Evolutionary conservation across 371 early-diverging fungal species (phyloP).

Genomic region (Chytridiales sp.): DNA sequence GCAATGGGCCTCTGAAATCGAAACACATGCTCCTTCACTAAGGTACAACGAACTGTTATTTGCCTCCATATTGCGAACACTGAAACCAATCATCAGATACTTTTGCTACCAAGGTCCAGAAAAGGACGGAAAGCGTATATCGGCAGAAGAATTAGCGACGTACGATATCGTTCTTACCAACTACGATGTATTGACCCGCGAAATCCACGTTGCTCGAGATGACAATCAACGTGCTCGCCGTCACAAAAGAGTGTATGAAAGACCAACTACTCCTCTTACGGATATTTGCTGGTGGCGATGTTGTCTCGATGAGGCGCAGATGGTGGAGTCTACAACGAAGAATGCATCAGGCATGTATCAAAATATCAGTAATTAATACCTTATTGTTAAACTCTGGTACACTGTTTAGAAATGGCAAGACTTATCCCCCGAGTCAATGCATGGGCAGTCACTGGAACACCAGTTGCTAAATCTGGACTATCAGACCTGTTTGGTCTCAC

Average conservation of each 20-base stretch:
- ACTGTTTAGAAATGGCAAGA: slow-evolving; percentile 50
- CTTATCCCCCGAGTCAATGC: slow-evolving; percentile 58
- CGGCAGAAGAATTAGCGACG: slow-evolving; percentile 36
- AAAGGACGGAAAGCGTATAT: slow-evolving; percentile 10
- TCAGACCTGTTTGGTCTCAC: slow-evolving; percentile 57
- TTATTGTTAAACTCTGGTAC: background rate
- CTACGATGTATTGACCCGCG: slow-evolving; percentile 56
- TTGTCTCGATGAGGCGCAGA: slow-evolving; percentile 57
- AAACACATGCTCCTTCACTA: slow-evolving; percentile 27
- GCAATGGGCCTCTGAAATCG: slow-evolving; percentile 66
- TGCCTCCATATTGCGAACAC: slow-evolving; percentile 33
- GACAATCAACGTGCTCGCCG: slow-evolving; percentile 30
- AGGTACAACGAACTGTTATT: background rate
- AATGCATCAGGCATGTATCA: slow-evolving; percentile 33
- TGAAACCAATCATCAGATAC: background rate
- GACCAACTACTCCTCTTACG: slow-evolving; percentile 50
- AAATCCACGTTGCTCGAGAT: slow-evolving; percentile 50
- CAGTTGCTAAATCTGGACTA: slow-evolving; percentile 44
- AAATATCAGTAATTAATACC: slow-evolving; percentile 8
- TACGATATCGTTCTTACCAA: slow-evolving; percentile 62
- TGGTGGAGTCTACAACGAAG: slow-evolving; percentile 56
- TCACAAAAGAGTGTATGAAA: slow-evolving; percentile 42
- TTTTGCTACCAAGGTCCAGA: slow-evolving; percentile 6
- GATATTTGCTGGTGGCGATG: slow-evolving; percentile 61
- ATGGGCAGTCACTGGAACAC: slow-evolving; percentile 76